A percentile compares a stretch with the other conserved stretches of the same genome.
Evolutionary conservation across 2,329 filamentous ascomycete species (phyloP).

Genomic region (Arthrobotrys iridis): DNA sequence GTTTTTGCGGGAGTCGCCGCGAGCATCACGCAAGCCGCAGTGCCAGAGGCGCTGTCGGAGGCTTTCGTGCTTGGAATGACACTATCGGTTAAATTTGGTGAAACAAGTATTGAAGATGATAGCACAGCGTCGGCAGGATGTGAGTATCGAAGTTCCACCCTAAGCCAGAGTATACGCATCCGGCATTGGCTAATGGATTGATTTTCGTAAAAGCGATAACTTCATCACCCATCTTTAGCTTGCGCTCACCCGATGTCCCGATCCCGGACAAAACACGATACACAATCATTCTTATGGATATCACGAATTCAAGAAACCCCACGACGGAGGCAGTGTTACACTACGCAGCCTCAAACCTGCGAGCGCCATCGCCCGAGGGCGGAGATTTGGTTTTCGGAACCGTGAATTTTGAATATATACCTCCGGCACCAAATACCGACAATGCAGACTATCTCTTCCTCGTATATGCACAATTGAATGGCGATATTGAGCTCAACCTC

Average conservation of each 20-base stretch:
- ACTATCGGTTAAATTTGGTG: conserved; percentile 38
- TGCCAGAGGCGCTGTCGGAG: conserved; percentile 42
- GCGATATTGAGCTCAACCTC: conserved; percentile 35
- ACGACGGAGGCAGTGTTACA: conserved; percentile 29
- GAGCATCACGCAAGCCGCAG: conserved; percentile 24
- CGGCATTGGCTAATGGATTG: conserved; percentile 5
- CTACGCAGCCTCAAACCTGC: conserved; percentile 41
- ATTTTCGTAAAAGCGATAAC: conserved; percentile 19
- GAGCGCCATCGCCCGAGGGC: conserved; percentile 2
- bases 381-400: conserved; percentile 31
- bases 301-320: conserved; percentile 37
- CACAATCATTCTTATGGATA: conserved; percentile 46
- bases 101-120: conserved; percentile 27
- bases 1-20: conserved; percentile 31
- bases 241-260: conserved; percentile 22
- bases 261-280: conserved; percentile 48
- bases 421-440: neutral
- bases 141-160: conserved; percentile 18
- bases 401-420: conserved; percentile 37
- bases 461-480: conserved; percentile 28
- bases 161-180: neutral
- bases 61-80: conserved; percentile 44
- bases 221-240: conserved; percentile 35
- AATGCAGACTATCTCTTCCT: conserved; percentile 31
- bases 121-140: conserved; percentile 29